Percentiles rank a stretch among this genome's conserved stretches.
Evolutionary conservation across 2,329 filamentous ascomycete genomes (phyloP).

Genomic region (Atkinsonella hypoxylon): DNA sequence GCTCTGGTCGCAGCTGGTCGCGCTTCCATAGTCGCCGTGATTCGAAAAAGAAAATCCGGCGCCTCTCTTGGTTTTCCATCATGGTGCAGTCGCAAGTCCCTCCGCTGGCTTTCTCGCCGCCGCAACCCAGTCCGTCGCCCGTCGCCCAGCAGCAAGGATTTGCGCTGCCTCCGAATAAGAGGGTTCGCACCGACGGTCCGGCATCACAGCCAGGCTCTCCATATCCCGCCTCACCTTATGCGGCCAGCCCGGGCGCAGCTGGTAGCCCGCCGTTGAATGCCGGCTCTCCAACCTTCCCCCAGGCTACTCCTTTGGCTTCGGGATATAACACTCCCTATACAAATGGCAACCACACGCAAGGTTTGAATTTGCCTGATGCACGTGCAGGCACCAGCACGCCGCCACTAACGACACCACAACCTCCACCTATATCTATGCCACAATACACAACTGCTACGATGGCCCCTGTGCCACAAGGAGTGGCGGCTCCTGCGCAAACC

Average conservation of each 20-base stretch:
- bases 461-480: conserved; percentile 15
- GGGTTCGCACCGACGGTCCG: conserved; percentile 46
- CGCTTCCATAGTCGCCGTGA: conserved; percentile 6
- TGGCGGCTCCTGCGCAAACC: conserved; percentile 14
- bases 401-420: conserved; percentile 20
- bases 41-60: neutral
- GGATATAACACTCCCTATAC: conserved; percentile 26
- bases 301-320: conserved; percentile 19
- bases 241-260: conserved; percentile 31
- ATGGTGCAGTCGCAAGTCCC: conserved; percentile 46
- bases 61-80: conserved; percentile 4
- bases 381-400: conserved; percentile 19
- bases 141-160: conserved; percentile 41
- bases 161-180: conserved; percentile 57
- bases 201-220: conserved; percentile 55
- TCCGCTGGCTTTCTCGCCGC: conserved; percentile 48
- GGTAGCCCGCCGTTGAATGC: conserved; percentile 27
- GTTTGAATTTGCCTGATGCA: conserved; percentile 22
- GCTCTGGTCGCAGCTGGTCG: neutral
- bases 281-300: conserved; percentile 24
- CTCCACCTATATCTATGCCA: conserved; percentile 11
- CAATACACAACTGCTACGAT: conserved; percentile 20
- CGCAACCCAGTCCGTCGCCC: conserved; percentile 50
- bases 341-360: conserved; percentile 25
- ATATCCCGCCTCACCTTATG: conserved; percentile 41